Evolutionary conservation across 495 filamentous ascomycete genomes (phyloP).

Genomic region (Aspergillus sclerotioniger): DNA sequence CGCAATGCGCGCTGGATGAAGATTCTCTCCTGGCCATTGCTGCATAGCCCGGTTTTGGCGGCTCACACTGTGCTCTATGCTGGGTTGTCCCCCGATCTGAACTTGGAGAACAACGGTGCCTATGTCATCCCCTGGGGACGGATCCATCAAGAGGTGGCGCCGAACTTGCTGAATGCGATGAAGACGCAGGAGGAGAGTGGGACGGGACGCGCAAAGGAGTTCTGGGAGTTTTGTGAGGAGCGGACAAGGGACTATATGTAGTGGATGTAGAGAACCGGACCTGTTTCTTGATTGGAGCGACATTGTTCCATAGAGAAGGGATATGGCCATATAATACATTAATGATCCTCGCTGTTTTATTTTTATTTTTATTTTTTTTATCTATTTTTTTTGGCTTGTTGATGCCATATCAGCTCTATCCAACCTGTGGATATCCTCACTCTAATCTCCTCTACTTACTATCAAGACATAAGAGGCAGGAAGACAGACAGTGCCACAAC

Average conservation of each 20-base stretch:
- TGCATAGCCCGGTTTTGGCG: slow-evolving; percentile 27
- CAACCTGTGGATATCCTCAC: too few relatives aligned
- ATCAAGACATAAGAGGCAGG: too few relatives aligned
- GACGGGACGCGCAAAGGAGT: slow-evolving; percentile 28
- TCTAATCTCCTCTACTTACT: too few relatives aligned
- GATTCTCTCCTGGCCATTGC: slow-evolving; percentile 22
- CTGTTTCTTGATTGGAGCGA: neutral
- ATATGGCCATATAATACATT: too few relatives aligned
- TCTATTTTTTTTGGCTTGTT: too few relatives aligned
- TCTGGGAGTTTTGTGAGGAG: slow-evolving; percentile 39
- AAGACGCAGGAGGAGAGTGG: slow-evolving; percentile 31
- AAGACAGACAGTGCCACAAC: neutral
- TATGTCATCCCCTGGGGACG: slow-evolving; percentile 43
- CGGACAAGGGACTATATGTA: slow-evolving; percentile 13
- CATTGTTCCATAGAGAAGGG: too few relatives aligned
- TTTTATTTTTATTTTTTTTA: too few relatives aligned
- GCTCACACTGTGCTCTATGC: slow-evolving; percentile 46
- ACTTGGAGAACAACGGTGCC: slow-evolving; percentile 27
- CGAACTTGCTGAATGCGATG: slow-evolving; percentile 31
- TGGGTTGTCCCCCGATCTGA: slow-evolving; percentile 37
- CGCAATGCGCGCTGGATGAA: slow-evolving; percentile 17
- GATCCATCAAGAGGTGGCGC: slow-evolving; percentile 21
- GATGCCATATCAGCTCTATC: too few relatives aligned
- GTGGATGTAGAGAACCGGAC: neutral
- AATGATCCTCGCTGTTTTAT: too few relatives aligned